A percentile compares a stretch with the other conserved stretches of the same genome.
Conservation (phyloP, 148 eudicot species). For the Amaranthus cruentus region DNA sequence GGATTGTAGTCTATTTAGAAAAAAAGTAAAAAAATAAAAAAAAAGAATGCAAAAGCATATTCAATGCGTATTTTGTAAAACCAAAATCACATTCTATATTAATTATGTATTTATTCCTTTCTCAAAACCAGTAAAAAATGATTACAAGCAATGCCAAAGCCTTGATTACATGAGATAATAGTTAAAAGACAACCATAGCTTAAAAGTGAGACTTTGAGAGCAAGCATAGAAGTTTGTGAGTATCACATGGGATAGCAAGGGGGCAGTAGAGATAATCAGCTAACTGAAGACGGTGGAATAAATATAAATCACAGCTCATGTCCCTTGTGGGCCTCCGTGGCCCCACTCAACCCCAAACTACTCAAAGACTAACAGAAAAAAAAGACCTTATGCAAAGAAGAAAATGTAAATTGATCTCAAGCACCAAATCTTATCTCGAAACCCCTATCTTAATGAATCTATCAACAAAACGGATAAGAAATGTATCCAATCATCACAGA, state of each 20-base stretch:
- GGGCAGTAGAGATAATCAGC: background rate
- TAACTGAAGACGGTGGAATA: background rate
- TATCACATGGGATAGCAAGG: background rate
- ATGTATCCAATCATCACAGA: background rate
- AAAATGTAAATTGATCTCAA: background rate
- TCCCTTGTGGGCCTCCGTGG: no score
- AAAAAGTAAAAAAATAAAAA: no score
- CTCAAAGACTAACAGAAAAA: no score
- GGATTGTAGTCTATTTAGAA: no score
- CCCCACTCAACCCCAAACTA: no score
- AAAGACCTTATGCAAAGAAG: background rate
- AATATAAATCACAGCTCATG: no score
- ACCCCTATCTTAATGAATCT: background rate
- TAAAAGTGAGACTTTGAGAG: background rate
- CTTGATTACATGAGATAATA: background rate
- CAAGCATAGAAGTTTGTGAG: background rate
- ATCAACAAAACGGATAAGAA: background rate
- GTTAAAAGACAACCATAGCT: background rate
- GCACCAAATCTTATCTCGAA: no score
- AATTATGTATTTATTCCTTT: background rate
- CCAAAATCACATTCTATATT: no score
- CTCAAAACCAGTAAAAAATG: background rate
- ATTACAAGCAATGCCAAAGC: background rate
- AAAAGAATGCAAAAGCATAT: no score
- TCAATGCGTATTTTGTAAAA: no score